phyloP scores from a whole-genome alignment of 768 basidiomycete genomes.

The Auriscalpium orientale region DNA sequence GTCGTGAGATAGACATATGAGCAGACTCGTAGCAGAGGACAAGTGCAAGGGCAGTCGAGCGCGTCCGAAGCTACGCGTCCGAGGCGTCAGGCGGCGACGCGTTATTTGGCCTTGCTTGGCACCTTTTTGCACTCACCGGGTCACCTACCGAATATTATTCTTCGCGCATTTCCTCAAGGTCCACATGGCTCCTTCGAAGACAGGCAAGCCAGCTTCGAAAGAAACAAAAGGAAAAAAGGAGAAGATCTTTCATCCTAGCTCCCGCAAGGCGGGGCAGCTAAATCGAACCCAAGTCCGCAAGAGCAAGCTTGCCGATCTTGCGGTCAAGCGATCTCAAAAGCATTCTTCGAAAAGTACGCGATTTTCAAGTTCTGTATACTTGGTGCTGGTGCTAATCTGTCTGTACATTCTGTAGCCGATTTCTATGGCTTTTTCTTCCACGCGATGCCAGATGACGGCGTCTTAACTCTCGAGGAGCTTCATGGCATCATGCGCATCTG shows the following conservation, averaged over 20 bases:
- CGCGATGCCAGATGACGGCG: slow-evolving; percentile 51
- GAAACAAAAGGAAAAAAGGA: slow-evolving; percentile 47
- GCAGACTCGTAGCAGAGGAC: neutral
- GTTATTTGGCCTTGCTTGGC: slow-evolving; percentile 5
- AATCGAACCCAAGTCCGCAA: slow-evolving; percentile 61
- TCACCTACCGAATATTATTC: no score
- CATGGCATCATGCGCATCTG: slow-evolving; percentile 62
- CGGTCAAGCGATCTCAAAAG: slow-evolving; percentile 50
- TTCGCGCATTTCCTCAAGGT: neutral
- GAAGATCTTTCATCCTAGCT: slow-evolving; percentile 77
- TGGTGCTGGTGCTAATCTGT: no score
- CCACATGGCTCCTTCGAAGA: slow-evolving; percentile 26
- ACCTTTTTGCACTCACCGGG: neutral
- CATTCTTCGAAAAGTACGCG: slow-evolving; percentile 44
- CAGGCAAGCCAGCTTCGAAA: slow-evolving; percentile 16
- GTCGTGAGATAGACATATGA: slow-evolving; percentile 12
- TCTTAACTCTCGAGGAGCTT: slow-evolving; percentile 54
- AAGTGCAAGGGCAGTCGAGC: neutral
- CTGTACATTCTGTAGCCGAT: slow-evolving; percentile 38
- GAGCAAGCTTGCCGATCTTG: slow-evolving; percentile 50
- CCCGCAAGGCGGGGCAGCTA: slow-evolving; percentile 75
- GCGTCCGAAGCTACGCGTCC: slow-evolving; percentile 8
- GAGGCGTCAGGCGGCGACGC: no score
- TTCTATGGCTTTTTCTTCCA: slow-evolving; percentile 72
- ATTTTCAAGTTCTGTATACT: no score